A percentile compares a stretch with the other conserved stretches of the same genome.
These are phyloP conservation scores for Syzygium grande DNA, from an alignment of 345 rosid genomes.

Conservation along the genomic window DNA sequence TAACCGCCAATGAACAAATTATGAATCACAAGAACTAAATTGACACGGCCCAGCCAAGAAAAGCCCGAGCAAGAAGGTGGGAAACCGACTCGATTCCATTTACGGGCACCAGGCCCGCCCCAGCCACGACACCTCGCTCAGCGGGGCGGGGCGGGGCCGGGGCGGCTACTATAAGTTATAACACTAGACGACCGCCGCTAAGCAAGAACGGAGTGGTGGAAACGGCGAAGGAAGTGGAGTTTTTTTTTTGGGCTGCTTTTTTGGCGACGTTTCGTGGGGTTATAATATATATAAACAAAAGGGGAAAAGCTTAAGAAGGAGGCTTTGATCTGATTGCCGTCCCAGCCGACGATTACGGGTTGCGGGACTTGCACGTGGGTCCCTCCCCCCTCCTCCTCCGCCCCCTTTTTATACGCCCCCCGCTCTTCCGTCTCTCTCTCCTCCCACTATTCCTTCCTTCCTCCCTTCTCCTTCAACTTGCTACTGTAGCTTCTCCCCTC, in stretches of 20 bases:
- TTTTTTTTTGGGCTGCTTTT: too few relatives aligned
- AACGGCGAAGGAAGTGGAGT: too few relatives aligned
- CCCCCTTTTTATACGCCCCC: not conserved
- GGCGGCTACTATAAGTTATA: not conserved
- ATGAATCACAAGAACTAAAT: too few relatives aligned
- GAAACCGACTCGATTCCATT: too few relatives aligned
- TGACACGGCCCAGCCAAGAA: too few relatives aligned
- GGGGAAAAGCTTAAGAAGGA: not conserved
- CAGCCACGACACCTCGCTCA: not conserved
- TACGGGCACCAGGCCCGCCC: not conserved
- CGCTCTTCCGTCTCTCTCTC: too few relatives aligned
- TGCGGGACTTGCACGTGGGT: conserved; percentile 27
- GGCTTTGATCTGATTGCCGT: conserved; percentile 18
- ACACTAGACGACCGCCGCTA: not conserved
- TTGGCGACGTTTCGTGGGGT: not conserved
- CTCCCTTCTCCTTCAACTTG: not conserved
- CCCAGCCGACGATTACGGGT: conserved; percentile 70
- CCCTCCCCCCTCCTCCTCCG: not conserved
- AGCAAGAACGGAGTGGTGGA: not conserved
- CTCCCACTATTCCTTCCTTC: not conserved
- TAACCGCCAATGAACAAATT: too few relatives aligned
- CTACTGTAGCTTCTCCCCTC: not conserved
- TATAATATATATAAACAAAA: too few relatives aligned
- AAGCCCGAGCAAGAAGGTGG: too few relatives aligned
- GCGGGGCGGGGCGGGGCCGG: not conserved